Evolutionary conservation across 768 basidiomycete genomes (phyloP), one percentile per base, ranked within the genome.

Genomic region (Lactarius sanguifluus): DNA sequence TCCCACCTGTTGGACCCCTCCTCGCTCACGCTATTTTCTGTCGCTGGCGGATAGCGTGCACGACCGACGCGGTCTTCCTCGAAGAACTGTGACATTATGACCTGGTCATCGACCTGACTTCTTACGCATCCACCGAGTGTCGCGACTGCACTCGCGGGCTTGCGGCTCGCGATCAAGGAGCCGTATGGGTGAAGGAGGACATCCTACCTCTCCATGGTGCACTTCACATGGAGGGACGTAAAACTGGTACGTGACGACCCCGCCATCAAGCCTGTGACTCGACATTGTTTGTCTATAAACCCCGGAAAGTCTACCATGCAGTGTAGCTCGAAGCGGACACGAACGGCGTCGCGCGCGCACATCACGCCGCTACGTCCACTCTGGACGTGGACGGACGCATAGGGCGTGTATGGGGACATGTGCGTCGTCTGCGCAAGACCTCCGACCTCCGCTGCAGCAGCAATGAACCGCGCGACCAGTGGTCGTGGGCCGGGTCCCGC

Each of bases 321-420:
- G n/a, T n/a, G n/a, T n/a, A n/a, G n/a, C 80, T 86, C 28, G 85
- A 87, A 68, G 75, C 79, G 3, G 32, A 55, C 13, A n/a, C 32
- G 23, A 64, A 40, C 32, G 62, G 58, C 57, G 30, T 25, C 23
- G 41, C 41, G 3, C 57, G 41, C 8, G 52, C 50, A 3, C 30
- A 30, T 30, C 28, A 28, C 28, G 28, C 28, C 3, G 28, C 2
- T 28, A 28, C 28, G 28, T 28, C 28, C 28, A 28, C 3, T 28
- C 36, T 91, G 89, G 89, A 81, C 47, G 2, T 50, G 47, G 47
- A 25, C 85, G 16, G 92, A 92, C 68, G 83, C 84, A 8, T 92
- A 90, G 90, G 83, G 85, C 28, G 79, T 93, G 15, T 94, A 94
- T 71, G 92, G 93, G 76, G 92, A 94, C 66, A 87, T 89, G 28